phyloP scores from a whole-genome alignment of 2,329 filamentous ascomycete species.

The Chaetomium globosum region DNA sequence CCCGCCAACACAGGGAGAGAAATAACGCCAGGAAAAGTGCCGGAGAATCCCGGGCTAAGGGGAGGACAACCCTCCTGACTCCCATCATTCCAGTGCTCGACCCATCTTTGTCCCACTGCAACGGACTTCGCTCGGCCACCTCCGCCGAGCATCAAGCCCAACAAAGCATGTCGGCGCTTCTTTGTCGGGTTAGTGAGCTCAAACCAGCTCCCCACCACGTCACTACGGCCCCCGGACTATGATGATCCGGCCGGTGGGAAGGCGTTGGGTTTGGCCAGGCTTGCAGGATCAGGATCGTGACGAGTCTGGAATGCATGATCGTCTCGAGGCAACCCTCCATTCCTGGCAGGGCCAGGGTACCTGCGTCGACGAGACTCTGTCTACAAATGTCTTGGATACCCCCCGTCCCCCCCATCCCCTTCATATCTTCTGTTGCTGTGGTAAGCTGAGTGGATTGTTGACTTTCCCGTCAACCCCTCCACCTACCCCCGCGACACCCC shows the following conservation, averaged over 20 bases:
- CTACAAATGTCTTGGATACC: constrained; percentile 36
- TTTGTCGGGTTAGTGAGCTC: constrained; percentile 23
- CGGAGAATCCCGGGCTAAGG: constrained; percentile 24
- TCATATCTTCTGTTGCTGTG: constrained; percentile 36
- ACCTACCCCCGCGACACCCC: constrained; percentile 21
- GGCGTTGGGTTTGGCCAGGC: constrained; percentile 11
- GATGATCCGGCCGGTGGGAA: constrained; percentile 1
- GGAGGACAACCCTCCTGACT: neutral
- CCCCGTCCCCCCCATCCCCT: constrained; percentile 21
- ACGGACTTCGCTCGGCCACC: constrained; percentile 14
- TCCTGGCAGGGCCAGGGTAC: constrained; percentile 24
- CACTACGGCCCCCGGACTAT: constrained; percentile 10
- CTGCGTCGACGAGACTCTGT: constrained; percentile 23
- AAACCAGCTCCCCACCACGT: constrained; percentile 17
- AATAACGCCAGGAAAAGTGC: neutral
- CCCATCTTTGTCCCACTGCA: constrained; percentile 23
- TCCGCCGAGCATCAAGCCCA: constrained; percentile 1
- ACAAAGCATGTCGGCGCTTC: constrained; percentile 25
- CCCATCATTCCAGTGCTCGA: constrained; percentile 25
- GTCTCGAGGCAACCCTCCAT: constrained; percentile 25
- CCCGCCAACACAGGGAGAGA: constrained; percentile 17
- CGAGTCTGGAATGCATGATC: constrained; percentile 28
- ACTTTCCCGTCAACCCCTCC: constrained; percentile 26
- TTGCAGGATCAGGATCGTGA: constrained; percentile 9
- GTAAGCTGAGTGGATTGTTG: constrained; percentile 34